Conservation (phyloP, 495 filamentous ascomycete species). For the Physcia stellaris region DNA sequence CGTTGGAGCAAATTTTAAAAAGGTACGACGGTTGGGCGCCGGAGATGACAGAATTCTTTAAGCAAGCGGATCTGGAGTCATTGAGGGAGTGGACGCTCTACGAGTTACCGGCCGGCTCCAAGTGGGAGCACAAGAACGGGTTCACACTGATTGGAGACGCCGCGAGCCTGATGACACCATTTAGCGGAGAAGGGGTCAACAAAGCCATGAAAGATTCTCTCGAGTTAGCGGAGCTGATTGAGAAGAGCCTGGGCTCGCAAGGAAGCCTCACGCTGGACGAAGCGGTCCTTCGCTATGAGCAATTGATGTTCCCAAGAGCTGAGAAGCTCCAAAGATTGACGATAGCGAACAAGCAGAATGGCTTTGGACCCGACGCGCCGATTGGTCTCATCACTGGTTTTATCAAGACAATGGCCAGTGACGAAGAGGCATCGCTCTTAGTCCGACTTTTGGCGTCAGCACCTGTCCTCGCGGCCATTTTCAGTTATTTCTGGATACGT, state of each 20-base stretch:
- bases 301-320: not conserved
- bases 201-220: slow-evolving; percentile 42
- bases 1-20: slow-evolving; percentile 4
- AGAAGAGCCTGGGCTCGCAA: slow-evolving; percentile 5
- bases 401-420: too few relatives aligned
- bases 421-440: too few relatives aligned
- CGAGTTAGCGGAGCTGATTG: slow-evolving; percentile 32
- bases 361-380: not conserved
- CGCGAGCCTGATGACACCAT: slow-evolving; percentile 47
- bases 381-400: not conserved
- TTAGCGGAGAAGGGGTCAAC: slow-evolving; percentile 45
- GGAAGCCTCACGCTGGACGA: not conserved
- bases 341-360: not conserved
- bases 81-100: slow-evolving; percentile 22
- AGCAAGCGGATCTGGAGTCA: not conserved
- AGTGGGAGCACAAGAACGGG: slow-evolving; percentile 30
- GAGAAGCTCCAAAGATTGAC: not conserved
- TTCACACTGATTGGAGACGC: slow-evolving; percentile 45
- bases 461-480: not conserved
- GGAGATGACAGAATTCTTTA: slow-evolving; percentile 8
- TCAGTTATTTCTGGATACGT: not conserved
- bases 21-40: slow-evolving; percentile 16
- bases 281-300: not conserved
- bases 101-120: slow-evolving; percentile 36
- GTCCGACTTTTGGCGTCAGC: not conserved